These are phyloP conservation scores for Echites panduratus DNA, from an alignment of 257 asterid species.

Conservation along the genomic window DNA sequence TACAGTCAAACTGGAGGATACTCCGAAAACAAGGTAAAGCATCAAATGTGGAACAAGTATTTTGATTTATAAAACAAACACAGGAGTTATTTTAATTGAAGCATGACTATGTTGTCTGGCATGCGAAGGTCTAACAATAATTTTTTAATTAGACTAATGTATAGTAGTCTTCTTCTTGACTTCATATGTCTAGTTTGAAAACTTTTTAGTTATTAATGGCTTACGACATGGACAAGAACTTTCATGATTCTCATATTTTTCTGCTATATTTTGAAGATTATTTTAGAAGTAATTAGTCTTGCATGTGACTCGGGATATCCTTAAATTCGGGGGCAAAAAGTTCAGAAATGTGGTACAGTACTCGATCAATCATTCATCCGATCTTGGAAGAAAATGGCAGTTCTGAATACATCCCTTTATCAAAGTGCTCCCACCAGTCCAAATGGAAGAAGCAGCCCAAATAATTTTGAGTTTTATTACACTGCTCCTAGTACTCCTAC, in stretches of 20 bases:
- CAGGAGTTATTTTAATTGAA: background rate
- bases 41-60: background rate
- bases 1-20: background rate
- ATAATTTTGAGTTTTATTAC: background rate
- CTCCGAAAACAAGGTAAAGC: slow-evolving; percentile 3
- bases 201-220: slow-evolving; percentile 14
- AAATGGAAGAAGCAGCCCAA: slow-evolving; percentile 10
- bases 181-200: slow-evolving; percentile 8
- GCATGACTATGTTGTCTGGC: slow-evolving; percentile 3
- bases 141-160: no score
- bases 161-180: background rate
- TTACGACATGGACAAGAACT: slow-evolving; percentile 36
- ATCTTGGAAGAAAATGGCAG: slow-evolving; percentile 10
- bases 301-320: slow-evolving; percentile 40
- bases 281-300: slow-evolving; percentile 24
- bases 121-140: background rate
- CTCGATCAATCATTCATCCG: background rate
- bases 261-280: slow-evolving; percentile 36
- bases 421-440: slow-evolving; percentile 53
- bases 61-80: background rate
- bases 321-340: slow-evolving; percentile 43
- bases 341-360: slow-evolving; percentile 11
- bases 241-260: slow-evolving; percentile 15
- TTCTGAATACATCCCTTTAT: slow-evolving; percentile 29
- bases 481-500: slow-evolving; percentile 49